These are phyloP conservation scores for Pleurotus giganteus DNA, from an alignment of 768 basidiomycete species.

Conservation along the genomic window DNA sequence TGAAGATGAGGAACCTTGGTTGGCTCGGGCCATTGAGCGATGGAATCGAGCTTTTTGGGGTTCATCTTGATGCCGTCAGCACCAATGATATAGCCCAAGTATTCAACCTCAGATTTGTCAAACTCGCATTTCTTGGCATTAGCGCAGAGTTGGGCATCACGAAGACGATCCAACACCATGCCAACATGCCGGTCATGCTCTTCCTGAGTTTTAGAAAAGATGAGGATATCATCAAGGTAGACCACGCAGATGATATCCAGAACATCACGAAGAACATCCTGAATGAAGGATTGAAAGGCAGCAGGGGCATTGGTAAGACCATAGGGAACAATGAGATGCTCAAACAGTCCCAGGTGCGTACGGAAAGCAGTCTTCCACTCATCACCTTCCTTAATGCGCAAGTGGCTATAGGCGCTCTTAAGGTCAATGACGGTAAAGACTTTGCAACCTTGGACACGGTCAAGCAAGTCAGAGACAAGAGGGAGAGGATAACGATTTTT, in stretches of 20 bases:
- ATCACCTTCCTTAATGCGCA: background rate
- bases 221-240: slow-evolving; percentile 33
- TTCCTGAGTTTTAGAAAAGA: slow-evolving; percentile 33
- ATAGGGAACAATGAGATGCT: background rate
- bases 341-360: slow-evolving; percentile 14
- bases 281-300: background rate
- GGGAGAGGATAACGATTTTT: slow-evolving; percentile 13
- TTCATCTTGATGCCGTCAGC: slow-evolving; percentile 28
- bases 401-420: background rate
- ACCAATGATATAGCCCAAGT: slow-evolving; percentile 24
- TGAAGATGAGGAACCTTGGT: slow-evolving; percentile 23
- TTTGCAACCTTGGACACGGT: background rate
- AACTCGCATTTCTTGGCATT: no score
- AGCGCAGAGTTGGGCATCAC: slow-evolving; percentile 34
- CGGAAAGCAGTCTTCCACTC: slow-evolving; percentile 14
- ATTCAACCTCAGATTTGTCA: slow-evolving; percentile 21
- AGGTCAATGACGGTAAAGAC: slow-evolving; percentile 3
- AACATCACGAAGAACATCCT: slow-evolving; percentile 23
- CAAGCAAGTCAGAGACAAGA: slow-evolving; percentile 6
- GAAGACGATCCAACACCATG: no score
- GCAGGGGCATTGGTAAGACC: background rate
- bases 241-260: slow-evolving; percentile 31
- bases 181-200: slow-evolving; percentile 43
- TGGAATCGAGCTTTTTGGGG: slow-evolving; percentile 25
- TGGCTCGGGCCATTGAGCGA: slow-evolving; percentile 29